These are phyloP conservation scores for Camellia granthamiana DNA, from an alignment of 148 eudicot genomes.

Conservation along the genomic window DNA sequence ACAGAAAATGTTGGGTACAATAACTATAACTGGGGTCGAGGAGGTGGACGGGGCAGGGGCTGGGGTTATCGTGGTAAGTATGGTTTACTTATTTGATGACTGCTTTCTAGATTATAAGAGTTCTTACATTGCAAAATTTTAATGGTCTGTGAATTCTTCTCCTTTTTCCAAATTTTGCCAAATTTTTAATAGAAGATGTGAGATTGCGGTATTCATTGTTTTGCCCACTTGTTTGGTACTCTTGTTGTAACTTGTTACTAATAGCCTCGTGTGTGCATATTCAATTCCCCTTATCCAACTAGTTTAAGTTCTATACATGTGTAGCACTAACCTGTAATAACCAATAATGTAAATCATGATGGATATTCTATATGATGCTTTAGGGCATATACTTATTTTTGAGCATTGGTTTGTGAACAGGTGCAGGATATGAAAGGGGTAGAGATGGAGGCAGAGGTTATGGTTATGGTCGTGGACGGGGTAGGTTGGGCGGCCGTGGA, in stretches of 20 bases:
- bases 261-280: neutral
- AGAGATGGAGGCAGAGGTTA: conserved; percentile 7
- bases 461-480: conserved; percentile 10
- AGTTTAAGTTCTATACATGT: neutral
- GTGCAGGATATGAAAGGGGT: conserved; percentile 8
- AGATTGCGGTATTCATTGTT: neutral
- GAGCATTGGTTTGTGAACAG: neutral
- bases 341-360: too few species aligned
- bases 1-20: conserved; percentile 18
- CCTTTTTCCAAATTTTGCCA: neutral
- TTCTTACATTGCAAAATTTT: neutral
- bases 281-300: neutral
- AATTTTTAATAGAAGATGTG: neutral
- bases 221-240: neutral
- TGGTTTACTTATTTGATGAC: neutral
- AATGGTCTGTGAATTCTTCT: neutral
- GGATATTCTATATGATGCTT: too few species aligned
- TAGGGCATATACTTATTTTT: too few species aligned
- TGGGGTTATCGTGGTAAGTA: conserved; percentile 23
- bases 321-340: neutral
- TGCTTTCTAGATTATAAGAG: neutral
- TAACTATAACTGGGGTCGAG: conserved; percentile 18
- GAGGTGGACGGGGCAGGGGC: conserved; percentile 25
- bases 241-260: neutral
- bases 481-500: conserved; percentile 3